phyloP scores from a whole-genome alignment of 2,329 filamentous ascomycete species.

The Xylaria sp. region DNA sequence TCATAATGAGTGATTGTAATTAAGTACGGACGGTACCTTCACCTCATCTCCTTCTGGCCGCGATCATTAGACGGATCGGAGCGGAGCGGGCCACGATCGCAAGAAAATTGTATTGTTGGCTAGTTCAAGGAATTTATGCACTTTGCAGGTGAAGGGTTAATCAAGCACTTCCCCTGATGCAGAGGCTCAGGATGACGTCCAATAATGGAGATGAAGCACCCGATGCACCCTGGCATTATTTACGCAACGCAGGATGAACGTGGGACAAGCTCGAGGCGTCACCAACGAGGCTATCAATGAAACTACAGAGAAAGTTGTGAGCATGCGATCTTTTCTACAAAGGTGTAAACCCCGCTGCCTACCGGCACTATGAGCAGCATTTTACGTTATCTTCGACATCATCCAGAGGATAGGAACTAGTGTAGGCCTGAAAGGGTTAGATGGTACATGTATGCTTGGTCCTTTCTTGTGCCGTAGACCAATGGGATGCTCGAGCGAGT shows the following conservation, averaged over 20 bases:
- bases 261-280: neutral
- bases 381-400: neutral
- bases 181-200: neutral
- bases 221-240: neutral
- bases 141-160: neutral
- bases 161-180: neutral
- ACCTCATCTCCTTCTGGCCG: slow-evolving; percentile 13
- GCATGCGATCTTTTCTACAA: neutral
- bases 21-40: no score
- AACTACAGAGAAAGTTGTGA: neutral
- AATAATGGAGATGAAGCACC: neutral
- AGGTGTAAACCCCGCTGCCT: neutral
- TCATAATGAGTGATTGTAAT: neutral
- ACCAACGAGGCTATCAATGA: neutral
- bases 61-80: slow-evolving; percentile 24
- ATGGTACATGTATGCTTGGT: neutral
- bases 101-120: slow-evolving; percentile 1
- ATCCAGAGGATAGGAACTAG: neutral
- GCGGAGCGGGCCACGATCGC: slow-evolving; percentile 22
- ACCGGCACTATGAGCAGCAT: neutral
- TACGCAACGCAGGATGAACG: neutral
- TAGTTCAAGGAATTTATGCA: no score
- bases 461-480: no score
- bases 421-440: neutral
- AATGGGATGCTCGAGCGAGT: neutral